Base-by-base conservation (phyloP, 2,329 filamentous ascomycete species). In the Fusarium azukiicola region DNA sequence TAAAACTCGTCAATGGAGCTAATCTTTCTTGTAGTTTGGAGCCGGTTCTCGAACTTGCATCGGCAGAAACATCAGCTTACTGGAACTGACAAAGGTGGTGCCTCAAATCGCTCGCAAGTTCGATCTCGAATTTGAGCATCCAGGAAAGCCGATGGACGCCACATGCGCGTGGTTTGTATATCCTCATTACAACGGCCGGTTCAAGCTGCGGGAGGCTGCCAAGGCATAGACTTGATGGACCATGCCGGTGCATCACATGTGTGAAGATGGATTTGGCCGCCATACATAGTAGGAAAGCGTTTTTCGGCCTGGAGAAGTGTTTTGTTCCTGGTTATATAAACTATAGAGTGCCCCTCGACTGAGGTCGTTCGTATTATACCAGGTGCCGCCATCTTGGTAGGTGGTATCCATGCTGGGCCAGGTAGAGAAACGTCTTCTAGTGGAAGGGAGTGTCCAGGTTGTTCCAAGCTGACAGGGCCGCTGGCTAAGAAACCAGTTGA, bases 81-180 rank as follows among this genome's bases (percentile, higher is more conserved):
- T 67, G 47, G 50, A 52, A 27, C 12, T 52, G 50, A 52, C 50
- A 23, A 52, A 52, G 67, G 50, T 47, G 67, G n/a, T 46, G 17
- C 67, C 50, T 46, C 66, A 68, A 38, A 68, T 68, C 40, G 66
- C 54, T 19, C 66, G 66, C 36, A 68, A 68, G 21, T 68, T 68
- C 36, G 66, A 68, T 40, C 66, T 68, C 49, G 66, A n/a, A 42
- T 36, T 68, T 32, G 66, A 68, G 66, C 66, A 68, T 27, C 66
- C 66, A 27, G 66, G 47, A 21, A 68, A 68, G 66, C 66, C 66
- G 32, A 68, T 68, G 66, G 47, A 42, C 38, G 54, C 66, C 32
- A 68, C 66, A 42, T 68, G 66, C 23, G 66, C 66, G 21, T 68
- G 66, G 66, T 68, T 68, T 52, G 66, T 68, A 36, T 68, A 68